Conservation (phyloP, 345 rosid species). For the Eucalyptus erythrocorys region DNA sequence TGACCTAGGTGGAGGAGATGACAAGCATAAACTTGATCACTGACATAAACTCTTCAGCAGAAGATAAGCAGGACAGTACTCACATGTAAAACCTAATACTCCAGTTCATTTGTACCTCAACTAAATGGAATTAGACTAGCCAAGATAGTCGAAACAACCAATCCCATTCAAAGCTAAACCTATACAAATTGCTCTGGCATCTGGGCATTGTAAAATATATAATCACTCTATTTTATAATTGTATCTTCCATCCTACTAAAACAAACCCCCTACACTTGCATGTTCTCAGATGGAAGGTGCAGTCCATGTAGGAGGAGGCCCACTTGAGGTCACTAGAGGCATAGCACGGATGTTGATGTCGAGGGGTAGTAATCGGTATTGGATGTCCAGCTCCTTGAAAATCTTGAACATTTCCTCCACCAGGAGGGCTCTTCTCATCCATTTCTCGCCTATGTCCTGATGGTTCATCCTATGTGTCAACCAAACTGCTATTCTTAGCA, state of each 20-base stretch:
- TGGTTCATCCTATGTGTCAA: constrained; percentile 58
- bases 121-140: background rate
- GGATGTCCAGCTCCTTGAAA: constrained; percentile 62
- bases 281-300: background rate
- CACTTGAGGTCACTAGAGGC: constrained; percentile 25
- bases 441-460: constrained; percentile 75
- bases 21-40: background rate
- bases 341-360: constrained; percentile 45
- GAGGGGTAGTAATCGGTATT: constrained; percentile 52
- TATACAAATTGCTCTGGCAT: background rate
- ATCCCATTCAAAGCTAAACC: background rate
- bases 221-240: background rate
- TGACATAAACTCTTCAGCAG: background rate
- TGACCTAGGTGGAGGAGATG: background rate
- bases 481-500: constrained; percentile 64
- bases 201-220: background rate
- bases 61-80: background rate
- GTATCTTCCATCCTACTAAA: background rate
- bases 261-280: background rate
- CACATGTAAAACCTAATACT: background rate
- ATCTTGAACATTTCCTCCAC: constrained; percentile 66
- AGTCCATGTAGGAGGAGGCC: constrained; percentile 14
- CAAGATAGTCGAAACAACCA: background rate
- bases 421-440: constrained; percentile 39
- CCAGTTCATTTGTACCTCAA: background rate